Evolutionary conservation across 2,329 filamentous ascomycete genomes (phyloP).

Genomic region (Xylariomycetidae sp.): DNA sequence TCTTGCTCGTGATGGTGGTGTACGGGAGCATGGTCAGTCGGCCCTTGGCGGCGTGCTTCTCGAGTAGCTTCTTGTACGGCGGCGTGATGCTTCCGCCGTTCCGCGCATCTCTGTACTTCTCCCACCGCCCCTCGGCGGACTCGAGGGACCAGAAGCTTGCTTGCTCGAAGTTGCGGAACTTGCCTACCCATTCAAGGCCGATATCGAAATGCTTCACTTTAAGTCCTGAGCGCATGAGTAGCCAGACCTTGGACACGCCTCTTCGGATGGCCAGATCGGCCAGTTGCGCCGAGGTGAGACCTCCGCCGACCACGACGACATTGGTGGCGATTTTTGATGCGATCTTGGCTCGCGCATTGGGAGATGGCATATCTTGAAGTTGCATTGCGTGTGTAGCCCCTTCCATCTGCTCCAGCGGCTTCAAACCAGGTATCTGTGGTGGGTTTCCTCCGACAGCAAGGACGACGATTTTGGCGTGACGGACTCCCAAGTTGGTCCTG

Average conservation of each 20-base stretch:
- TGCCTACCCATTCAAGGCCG: slow-evolving; percentile 73
- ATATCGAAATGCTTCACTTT: slow-evolving; percentile 75
- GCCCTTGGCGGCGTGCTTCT: slow-evolving; percentile 49
- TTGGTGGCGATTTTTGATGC: slow-evolving; percentile 47
- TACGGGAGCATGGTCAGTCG: slow-evolving; percentile 52
- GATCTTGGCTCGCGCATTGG: slow-evolving; percentile 49
- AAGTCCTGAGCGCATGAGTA: slow-evolving; percentile 58
- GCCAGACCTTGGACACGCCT: slow-evolving; percentile 64
- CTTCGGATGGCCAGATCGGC: slow-evolving; percentile 60
- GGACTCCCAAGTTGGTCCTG: slow-evolving; percentile 46
- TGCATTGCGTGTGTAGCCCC: slow-evolving; percentile 58
- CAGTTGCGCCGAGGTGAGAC: slow-evolving; percentile 71
- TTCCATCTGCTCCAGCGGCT: slow-evolving; percentile 22
- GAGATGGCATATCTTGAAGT: slow-evolving; percentile 53
- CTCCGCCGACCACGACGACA: slow-evolving; percentile 68
- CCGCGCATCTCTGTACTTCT: slow-evolving; percentile 61
- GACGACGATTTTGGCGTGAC: slow-evolving; percentile 60
- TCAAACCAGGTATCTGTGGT: slow-evolving; percentile 40
- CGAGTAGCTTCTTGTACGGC: slow-evolving; percentile 61
- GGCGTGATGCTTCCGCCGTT: slow-evolving; percentile 76
- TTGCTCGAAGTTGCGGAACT: slow-evolving; percentile 74
- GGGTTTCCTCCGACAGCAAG: slow-evolving; percentile 66
- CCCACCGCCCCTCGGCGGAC: slow-evolving; percentile 61
- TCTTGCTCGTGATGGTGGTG: slow-evolving; percentile 49
- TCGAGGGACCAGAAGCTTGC: slow-evolving; percentile 74